Conservation (phyloP, 257 asterid genomes). For the Solanum virginianum region DNA sequence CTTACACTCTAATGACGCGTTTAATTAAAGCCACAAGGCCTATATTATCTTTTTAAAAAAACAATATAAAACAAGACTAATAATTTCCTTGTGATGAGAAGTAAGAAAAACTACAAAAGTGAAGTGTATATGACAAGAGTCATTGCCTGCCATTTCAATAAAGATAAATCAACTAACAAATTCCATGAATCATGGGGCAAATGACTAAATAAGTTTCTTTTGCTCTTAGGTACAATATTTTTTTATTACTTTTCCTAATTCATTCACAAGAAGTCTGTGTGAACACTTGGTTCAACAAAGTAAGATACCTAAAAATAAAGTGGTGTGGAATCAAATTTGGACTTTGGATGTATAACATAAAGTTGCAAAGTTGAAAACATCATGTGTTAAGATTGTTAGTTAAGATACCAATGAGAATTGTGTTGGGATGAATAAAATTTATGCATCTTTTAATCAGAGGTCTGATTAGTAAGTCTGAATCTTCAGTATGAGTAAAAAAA, state of each 20-base stretch:
- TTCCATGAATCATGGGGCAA: constrained; percentile 3
- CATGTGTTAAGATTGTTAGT: neutral
- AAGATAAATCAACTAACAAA: neutral
- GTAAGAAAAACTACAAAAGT: neutral
- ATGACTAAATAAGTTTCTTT: neutral
- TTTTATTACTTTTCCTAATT: neutral
- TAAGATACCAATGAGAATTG: neutral
- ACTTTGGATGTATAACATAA: neutral
- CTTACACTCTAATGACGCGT: neutral
- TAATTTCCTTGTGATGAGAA: neutral
- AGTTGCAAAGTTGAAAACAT: neutral
- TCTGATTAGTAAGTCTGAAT: too few relatives aligned
- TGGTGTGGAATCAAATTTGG: neutral
- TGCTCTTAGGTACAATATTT: neutral
- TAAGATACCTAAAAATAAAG: neutral
- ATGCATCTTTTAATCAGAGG: neutral
- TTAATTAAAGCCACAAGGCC: neutral
- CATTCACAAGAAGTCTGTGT: neutral
- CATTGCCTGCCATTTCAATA: constrained; percentile 12
- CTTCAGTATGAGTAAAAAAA: too few relatives aligned
- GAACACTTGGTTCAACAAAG: neutral
- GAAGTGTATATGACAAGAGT: neutral
- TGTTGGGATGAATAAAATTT: fast-evolving
- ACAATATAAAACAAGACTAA: neutral
- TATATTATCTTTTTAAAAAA: neutral